phyloP scores from a whole-genome alignment of 2,329 filamentous ascomycete species.

The Aureobasidium sp. region DNA sequence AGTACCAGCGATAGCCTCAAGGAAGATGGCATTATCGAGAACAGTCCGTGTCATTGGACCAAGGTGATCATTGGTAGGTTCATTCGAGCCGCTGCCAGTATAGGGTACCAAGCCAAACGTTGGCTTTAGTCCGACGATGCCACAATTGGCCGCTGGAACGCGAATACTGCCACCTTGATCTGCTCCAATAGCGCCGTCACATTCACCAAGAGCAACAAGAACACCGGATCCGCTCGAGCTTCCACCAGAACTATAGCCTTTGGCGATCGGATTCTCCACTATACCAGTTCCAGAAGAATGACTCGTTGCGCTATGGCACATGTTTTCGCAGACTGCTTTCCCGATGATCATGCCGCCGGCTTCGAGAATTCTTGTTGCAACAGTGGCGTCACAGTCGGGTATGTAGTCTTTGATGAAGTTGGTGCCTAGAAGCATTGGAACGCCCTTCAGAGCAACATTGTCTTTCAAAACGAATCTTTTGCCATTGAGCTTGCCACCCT shows the following conservation, averaged over 20 bases:
- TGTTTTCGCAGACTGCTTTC: slow-evolving; percentile 54
- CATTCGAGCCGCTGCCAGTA: slow-evolving; percentile 45
- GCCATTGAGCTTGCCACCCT: slow-evolving; percentile 36
- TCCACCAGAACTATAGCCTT: slow-evolving; percentile 39
- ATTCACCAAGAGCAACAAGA: slow-evolving; percentile 35
- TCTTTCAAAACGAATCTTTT: slow-evolving; percentile 51
- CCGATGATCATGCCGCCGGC: slow-evolving; percentile 48
- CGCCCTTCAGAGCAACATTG: slow-evolving; percentile 50
- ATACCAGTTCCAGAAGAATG: slow-evolving; percentile 49
- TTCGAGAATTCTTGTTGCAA: slow-evolving; percentile 48
- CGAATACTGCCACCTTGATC: slow-evolving; percentile 33
- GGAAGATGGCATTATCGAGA: slow-evolving; percentile 43
- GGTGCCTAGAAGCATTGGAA: slow-evolving; percentile 51
- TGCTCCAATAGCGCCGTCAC: slow-evolving; percentile 40
- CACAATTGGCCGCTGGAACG: slow-evolving; percentile 29
- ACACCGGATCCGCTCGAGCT: slow-evolving; percentile 38
- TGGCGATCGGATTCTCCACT: slow-evolving; percentile 45
- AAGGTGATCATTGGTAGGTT: slow-evolving; percentile 51
- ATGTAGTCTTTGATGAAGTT: slow-evolving; percentile 36
- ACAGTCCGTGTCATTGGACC: slow-evolving; percentile 48
- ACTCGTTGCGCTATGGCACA: slow-evolving; percentile 48
- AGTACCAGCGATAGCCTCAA: slow-evolving; percentile 48
- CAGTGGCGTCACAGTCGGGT: slow-evolving; percentile 49
- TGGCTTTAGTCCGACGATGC: slow-evolving; percentile 41
- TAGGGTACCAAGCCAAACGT: slow-evolving; percentile 51